These are phyloP conservation scores for Priceomyces carsonii DNA, from an alignment of 805 yeast genomes.

Conservation along the genomic window DNA sequence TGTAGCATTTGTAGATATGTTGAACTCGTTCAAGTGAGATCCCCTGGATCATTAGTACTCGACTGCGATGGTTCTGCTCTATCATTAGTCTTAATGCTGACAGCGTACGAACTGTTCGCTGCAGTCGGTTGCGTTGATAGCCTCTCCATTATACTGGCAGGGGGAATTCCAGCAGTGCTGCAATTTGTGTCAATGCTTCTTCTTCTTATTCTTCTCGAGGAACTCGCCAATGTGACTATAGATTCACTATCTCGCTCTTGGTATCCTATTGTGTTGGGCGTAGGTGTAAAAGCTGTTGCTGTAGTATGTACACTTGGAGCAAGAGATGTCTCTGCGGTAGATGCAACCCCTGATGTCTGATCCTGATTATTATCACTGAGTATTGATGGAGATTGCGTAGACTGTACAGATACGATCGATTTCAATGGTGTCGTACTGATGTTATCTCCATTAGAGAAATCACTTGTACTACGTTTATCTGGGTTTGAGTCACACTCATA, in stretches of 20 bases:
- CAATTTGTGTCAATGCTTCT: constrained; percentile 56
- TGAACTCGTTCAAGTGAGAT: constrained; percentile 8
- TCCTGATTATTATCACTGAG: constrained; percentile 34
- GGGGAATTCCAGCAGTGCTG: constrained; percentile 69
- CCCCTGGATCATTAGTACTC: constrained; percentile 7
- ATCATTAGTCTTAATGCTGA: constrained; percentile 13
- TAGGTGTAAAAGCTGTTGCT: not conserved
- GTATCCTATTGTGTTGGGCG: constrained; percentile 3
- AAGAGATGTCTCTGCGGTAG: constrained; percentile 52
- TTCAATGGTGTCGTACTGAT: constrained; percentile 50
- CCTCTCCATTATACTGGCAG: constrained; percentile 69
- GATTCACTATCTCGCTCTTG: constrained; percentile 37
- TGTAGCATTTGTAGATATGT: too few species aligned
- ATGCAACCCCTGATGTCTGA: constrained; percentile 34
- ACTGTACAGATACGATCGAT: constrained; percentile 42
- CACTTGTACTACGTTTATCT: constrained; percentile 14
- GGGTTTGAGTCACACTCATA: constrained; percentile 8
- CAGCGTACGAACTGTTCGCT: constrained; percentile 24
- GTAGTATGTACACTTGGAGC: constrained; percentile 38
- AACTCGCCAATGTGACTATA: constrained; percentile 44
- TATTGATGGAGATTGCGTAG: constrained; percentile 42
- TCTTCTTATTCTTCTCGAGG: constrained; percentile 38
- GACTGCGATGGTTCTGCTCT: constrained; percentile 10
- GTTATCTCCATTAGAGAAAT: constrained; percentile 33
- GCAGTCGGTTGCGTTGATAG: constrained; percentile 35